Conservation (phyloP, 208 protist genomes). For the Vickermania ingenoplastis region DNA sequence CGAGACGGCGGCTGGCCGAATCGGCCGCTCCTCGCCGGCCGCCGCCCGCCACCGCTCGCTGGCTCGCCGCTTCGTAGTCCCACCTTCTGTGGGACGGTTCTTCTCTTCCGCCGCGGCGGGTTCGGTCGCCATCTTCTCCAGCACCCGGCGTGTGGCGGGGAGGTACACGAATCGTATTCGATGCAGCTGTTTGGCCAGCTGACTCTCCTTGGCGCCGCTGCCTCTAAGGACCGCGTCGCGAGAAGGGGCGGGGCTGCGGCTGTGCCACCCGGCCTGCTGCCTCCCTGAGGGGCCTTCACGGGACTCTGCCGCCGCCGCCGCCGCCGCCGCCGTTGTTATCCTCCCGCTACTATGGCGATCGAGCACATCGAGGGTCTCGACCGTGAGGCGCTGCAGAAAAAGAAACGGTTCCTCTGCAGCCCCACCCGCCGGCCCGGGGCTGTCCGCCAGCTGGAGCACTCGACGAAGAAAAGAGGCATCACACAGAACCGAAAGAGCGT, state of each 20-base stretch:
- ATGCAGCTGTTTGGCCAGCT: background rate
- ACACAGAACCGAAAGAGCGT: constrained; percentile 46
- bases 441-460: background rate
- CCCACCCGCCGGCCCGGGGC: no score
- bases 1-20: background rate
- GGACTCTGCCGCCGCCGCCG: no score
- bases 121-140: background rate
- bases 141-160: background rate
- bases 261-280: no score
- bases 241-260: background rate
- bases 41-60: background rate
- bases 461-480: constrained; percentile 69
- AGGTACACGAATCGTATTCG: background rate
- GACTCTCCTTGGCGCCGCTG: background rate
- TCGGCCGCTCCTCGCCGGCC: background rate
- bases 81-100: background rate
- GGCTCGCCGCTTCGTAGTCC: background rate
- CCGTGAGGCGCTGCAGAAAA: background rate
- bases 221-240: background rate
- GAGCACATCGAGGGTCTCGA: background rate
- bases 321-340: no score
- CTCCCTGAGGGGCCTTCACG: no score
- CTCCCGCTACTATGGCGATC: background rate
- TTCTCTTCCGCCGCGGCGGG: background rate
- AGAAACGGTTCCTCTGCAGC: no score